A percentile compares a stretch with the other conserved stretches of the same genome.
Evolutionary conservation across 2,329 filamentous ascomycete species (phyloP).

Genomic region (Penicillium sp.): DNA sequence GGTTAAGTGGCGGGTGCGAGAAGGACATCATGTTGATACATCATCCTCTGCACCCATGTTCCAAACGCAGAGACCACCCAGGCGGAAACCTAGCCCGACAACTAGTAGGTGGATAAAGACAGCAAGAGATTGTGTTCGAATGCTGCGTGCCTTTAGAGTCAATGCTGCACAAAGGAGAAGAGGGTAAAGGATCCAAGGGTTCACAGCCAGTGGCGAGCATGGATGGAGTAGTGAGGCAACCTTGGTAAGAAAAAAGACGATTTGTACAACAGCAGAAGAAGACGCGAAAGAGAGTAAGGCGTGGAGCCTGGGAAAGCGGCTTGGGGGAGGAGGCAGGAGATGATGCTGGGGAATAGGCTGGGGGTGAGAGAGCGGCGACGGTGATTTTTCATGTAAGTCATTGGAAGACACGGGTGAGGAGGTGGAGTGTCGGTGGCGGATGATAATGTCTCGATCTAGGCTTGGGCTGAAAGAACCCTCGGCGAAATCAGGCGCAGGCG

Average conservation of each 20-base stretch:
- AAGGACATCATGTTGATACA: not conserved
- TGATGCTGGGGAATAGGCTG: conserved; percentile 30
- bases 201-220: conserved; percentile 73
- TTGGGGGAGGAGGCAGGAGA: conserved; percentile 46
- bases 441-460: conserved; percentile 35
- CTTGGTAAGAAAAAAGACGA: conserved; percentile 69
- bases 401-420: conserved; percentile 29
- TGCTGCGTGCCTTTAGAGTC: conserved; percentile 53
- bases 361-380: conserved; percentile 3
- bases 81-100: conserved; percentile 44
- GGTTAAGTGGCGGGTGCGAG: not conserved
- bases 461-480: conserved; percentile 15
- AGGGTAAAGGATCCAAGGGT: conserved; percentile 65
- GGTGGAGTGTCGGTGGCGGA: conserved; percentile 33
- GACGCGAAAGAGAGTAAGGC: conserved; percentile 22
- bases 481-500: conserved; percentile 20
- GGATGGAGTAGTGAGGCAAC: conserved; percentile 64
- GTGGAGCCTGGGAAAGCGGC: conserved; percentile 30
- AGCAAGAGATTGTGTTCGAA: conserved; percentile 44
- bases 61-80: conserved; percentile 38
- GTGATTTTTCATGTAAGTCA: conserved; percentile 14
- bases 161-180: conserved; percentile 69
- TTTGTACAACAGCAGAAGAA: conserved; percentile 51
- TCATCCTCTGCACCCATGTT: conserved; percentile 3
- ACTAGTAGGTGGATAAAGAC: conserved; percentile 51